These are phyloP conservation scores for Hawksworthiomyces lignivorus DNA, from an alignment of 2,329 filamentous ascomycete genomes.

Conservation along the genomic window DNA sequence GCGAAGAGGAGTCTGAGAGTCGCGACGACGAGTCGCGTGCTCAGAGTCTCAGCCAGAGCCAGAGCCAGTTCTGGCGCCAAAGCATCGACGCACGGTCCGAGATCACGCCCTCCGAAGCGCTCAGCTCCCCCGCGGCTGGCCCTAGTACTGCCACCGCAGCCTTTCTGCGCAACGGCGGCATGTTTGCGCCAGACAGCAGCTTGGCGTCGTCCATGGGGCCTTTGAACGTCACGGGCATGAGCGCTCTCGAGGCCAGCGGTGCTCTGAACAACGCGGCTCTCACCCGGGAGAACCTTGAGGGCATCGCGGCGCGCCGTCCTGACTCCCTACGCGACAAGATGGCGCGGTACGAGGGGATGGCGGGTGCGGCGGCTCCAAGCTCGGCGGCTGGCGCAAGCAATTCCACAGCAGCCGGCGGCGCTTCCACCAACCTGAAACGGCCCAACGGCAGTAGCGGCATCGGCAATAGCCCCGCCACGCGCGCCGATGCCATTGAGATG, in stretches of 20 bases:
- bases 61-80: conserved; percentile 15
- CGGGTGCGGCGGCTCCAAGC: neutral
- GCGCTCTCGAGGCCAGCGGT: conserved; percentile 33
- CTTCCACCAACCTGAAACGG: too few relatives aligned
- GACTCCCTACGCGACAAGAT: conserved; percentile 81
- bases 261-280: conserved; percentile 52
- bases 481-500: conserved; percentile 86
- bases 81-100: conserved; percentile 31
- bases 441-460: neutral
- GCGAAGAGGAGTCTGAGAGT: conserved; percentile 70
- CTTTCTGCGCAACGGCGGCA: neutral
- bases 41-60: conserved; percentile 51
- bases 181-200: neutral
- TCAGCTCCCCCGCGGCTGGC: conserved; percentile 20
- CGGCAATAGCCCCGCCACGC: conserved; percentile 33
- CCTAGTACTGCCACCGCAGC: conserved; percentile 13
- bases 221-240: conserved; percentile 17
- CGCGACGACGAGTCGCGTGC: conserved; percentile 62
- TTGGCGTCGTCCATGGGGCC: conserved; percentile 57
- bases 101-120: conserved; percentile 40
- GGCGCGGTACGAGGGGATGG: conserved; percentile 63
- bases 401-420: neutral
- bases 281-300: conserved; percentile 74
- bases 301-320: conserved; percentile 55
- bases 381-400: neutral